phyloP scores from a whole-genome alignment of 441 rosid species.

The Syzygium malaccense region DNA sequence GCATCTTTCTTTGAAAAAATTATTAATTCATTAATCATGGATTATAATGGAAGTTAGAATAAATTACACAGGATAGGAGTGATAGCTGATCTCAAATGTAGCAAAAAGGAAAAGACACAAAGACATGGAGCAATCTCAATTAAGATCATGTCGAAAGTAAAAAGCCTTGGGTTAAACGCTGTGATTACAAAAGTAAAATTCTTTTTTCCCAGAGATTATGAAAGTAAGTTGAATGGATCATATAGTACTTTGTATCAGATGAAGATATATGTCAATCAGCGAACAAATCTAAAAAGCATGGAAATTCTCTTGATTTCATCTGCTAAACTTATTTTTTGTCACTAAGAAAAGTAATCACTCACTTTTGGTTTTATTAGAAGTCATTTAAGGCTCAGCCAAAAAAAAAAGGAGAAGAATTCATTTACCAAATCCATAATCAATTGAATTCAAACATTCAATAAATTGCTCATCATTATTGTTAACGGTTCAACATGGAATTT shows the following conservation, averaged over 20 bases:
- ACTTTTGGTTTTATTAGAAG: neutral
- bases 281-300: neutral
- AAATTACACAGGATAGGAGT: neutral
- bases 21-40: neutral
- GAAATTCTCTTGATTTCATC: neutral
- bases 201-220: neutral
- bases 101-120: neutral
- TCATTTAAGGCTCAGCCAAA: neutral
- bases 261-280: neutral
- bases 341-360: neutral
- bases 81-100: neutral
- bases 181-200: neutral
- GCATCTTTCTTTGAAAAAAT: neutral
- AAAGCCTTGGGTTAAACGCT: neutral
- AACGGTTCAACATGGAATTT: neutral
- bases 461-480: neutral
- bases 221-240: neutral
- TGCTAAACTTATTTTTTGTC: neutral
- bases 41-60: neutral
- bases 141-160: neutral
- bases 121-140: neutral
- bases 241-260: neutral
- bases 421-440: neutral
- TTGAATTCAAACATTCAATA: neutral
- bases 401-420: neutral